These are phyloP conservation scores for Aspergillus conjunctus DNA, from an alignment of 495 filamentous ascomycete genomes.

Conservation along the genomic window DNA sequence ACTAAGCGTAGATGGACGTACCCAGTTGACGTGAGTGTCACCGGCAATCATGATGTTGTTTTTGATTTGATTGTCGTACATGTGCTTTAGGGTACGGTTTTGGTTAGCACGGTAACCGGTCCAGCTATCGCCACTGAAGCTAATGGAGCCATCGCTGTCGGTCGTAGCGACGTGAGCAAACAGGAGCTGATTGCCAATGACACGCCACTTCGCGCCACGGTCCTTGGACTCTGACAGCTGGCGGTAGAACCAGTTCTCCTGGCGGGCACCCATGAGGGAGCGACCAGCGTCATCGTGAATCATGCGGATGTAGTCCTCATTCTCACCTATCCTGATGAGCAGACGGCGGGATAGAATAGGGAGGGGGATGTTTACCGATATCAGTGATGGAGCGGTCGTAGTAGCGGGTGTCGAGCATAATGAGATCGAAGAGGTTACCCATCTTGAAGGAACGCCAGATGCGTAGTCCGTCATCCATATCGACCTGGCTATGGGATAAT, in stretches of 20 bases:
- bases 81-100: conserved; percentile 60
- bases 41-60: conserved; percentile 71
- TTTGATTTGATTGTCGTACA: conserved; percentile 62
- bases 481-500: conserved; percentile 38
- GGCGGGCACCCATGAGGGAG: conserved; percentile 62
- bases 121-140: conserved; percentile 29
- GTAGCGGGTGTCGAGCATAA: conserved; percentile 69
- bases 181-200: conserved; percentile 66
- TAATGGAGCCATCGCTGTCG: conserved; percentile 13
- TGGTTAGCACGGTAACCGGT: conserved; percentile 65
- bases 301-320: conserved; percentile 55
- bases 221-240: conserved; percentile 49
- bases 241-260: conserved; percentile 71
- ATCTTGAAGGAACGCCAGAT: conserved; percentile 69
- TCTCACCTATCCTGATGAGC: too few species aligned
- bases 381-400: conserved; percentile 61
- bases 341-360: too few species aligned
- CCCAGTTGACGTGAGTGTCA: conserved; percentile 62
- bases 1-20: conserved; percentile 5
- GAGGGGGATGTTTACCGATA: conserved; percentile 26
- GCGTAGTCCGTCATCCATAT: conserved; percentile 70
- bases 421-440: conserved; percentile 64
- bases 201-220: conserved; percentile 55
- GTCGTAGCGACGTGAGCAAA: conserved; percentile 39
- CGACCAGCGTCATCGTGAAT: conserved; percentile 60